Percentiles rank a stretch among this genome's conserved stretches.
Evolutionary conservation across 257 asterid species (phyloP).

Genomic region (Anisodus tanguticus): DNA sequence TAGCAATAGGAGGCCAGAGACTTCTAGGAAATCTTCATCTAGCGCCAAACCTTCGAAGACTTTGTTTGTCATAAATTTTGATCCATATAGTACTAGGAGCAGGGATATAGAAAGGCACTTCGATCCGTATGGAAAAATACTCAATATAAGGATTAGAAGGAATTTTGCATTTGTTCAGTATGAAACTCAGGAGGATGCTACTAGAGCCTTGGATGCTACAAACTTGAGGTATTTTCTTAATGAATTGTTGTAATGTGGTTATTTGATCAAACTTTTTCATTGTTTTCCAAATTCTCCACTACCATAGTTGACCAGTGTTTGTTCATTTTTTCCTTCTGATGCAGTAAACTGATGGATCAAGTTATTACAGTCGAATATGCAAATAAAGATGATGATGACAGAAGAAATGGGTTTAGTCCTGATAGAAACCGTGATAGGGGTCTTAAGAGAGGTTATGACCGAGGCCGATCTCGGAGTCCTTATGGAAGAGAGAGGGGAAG

Average conservation of each 20-base stretch:
- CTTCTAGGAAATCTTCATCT: slow-evolving; percentile 53
- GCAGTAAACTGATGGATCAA: slow-evolving; percentile 74
- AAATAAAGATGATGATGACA: slow-evolving; percentile 66
- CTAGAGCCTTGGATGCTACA: slow-evolving; percentile 56
- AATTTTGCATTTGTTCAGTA: slow-evolving; percentile 75
- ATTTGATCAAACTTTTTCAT: background rate
- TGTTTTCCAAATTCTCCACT: background rate
- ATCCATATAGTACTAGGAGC: slow-evolving; percentile 64
- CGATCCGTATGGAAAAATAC: slow-evolving; percentile 67
- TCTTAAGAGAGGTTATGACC: slow-evolving; percentile 61
- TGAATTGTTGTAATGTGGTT: background rate
- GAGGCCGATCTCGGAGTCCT: slow-evolving; percentile 64
- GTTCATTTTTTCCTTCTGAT: slow-evolving; percentile 11
- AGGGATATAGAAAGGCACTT: slow-evolving; percentile 76
- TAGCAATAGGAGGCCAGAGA: slow-evolving; percentile 49
- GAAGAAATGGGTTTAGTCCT: slow-evolving; percentile 59
- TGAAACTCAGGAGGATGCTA: slow-evolving; percentile 69
- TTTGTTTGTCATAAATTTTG: slow-evolving; percentile 76
- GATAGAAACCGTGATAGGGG: slow-evolving; percentile 59
- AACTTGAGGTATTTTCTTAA: slow-evolving; percentile 55
- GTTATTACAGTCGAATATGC: slow-evolving; percentile 72
- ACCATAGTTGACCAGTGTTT: background rate
- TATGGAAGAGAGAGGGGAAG: slow-evolving; percentile 69
- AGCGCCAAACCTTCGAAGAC: slow-evolving; percentile 54
- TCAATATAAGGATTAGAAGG: slow-evolving; percentile 67